Base-by-base conservation (phyloP, 2,329 filamentous ascomycete genomes). In the Colletotrichum camelliae region DNA sequence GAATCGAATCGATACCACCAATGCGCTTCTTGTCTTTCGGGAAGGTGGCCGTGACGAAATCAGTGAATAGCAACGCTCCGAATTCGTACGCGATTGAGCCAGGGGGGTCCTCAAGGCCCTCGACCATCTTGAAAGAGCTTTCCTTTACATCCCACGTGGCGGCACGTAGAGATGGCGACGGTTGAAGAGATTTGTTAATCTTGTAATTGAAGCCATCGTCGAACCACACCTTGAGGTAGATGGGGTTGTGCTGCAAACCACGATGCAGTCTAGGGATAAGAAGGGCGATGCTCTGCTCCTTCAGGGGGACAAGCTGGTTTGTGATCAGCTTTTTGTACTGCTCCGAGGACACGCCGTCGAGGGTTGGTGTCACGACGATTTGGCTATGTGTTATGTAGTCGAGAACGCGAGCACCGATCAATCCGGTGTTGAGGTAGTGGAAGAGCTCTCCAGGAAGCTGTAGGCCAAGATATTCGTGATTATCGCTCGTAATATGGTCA, bases 401-500 rank as follows among this genome's bases (percentile, higher is more conserved):
- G 15, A 98, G 90, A 48, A 98, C 89, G 64, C 95, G 92, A 29
- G 95, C 89, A 33, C 95, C 92, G 78, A 98, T 92, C 58, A 98
- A 87, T 39, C 95, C 97, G 67, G 91, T 93, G 74, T 95, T 96
- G 66, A 98, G 89, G 83, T 98, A 98, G 84, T 95, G 94, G 83
- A 96, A 96, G 21, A 98, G 88, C 84, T 99, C 97, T 55, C 96
- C 93, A 0, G 97, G 96, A 7, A 99, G 88, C 75, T 96, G 94
- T 75, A 97, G 91, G n/a, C 96, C 96, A 77, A 98, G 91, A 82
- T 98, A 96, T 81, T 96, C 93, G 82, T 97, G 95, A 78, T 97
- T 93, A 82, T 98, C 96, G 61, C 90, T 91, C 3, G 97, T 96
- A 24, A 96, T 91, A 70, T 92, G 89, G 9, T 95, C 93, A 70